Percentiles rank a stretch among this genome's conserved stretches.
phyloP scores from a whole-genome alignment of 139 green algal genomes.

The Zygnema circumcarinatum region DNA sequence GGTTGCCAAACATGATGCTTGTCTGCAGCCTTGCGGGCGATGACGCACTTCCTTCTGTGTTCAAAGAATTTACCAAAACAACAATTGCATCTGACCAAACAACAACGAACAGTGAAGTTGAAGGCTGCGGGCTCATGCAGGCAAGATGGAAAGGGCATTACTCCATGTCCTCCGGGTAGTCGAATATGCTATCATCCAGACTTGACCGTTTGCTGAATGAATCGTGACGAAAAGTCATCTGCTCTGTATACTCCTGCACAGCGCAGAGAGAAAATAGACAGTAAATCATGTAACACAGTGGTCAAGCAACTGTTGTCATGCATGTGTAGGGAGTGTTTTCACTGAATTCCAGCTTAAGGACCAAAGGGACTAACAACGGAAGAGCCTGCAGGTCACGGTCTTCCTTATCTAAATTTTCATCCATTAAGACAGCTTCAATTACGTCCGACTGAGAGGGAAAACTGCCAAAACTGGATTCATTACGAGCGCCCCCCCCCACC shows the following conservation, averaged over 20 bases:
- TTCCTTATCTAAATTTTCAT: no score
- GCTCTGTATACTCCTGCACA: not conserved
- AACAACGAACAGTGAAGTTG: not conserved
- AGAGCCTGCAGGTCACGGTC: no score
- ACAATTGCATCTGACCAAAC: not conserved
- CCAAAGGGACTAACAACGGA: no score
- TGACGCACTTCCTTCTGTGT: no score
- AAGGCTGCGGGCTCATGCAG: not conserved
- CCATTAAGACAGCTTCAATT: no score
- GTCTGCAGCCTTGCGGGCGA: no score
- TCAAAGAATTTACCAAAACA: not conserved
- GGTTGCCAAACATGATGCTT: not conserved
- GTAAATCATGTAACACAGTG: not conserved
- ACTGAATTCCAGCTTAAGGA: no score
- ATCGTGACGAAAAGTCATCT: constrained; percentile 11
- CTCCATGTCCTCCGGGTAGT: constrained; percentile 21
- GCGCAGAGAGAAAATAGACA: not conserved
- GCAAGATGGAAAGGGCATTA: not conserved
- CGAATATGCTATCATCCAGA: not conserved
- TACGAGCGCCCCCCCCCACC: no score
- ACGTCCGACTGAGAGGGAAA: no score
- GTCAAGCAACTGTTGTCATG: no score
- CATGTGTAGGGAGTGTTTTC: no score
- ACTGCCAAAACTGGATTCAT: no score
- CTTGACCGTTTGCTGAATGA: not conserved